phyloP scores from a whole-genome alignment of 495 filamentous ascomycete species.

The Cercophora newfieldiana region DNA sequence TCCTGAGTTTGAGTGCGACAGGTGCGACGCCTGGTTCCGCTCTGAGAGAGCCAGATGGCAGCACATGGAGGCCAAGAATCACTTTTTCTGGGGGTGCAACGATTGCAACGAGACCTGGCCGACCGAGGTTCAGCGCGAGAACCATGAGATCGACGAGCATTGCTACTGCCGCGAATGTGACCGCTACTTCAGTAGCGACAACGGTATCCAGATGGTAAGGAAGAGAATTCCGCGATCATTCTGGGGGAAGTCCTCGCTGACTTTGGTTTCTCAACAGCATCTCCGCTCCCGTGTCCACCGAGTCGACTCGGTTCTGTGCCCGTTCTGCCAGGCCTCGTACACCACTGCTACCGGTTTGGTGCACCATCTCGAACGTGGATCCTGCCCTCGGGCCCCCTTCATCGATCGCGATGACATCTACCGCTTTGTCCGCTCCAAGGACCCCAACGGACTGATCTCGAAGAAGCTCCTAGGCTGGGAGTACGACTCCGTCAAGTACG shows the following conservation, averaged over 20 bases:
- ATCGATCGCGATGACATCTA: conserved; percentile 36
- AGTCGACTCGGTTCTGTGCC: conserved; percentile 27
- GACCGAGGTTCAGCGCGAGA: background rate
- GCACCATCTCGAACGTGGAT: conserved; percentile 35
- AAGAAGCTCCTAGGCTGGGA: conserved; percentile 38
- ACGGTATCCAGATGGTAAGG: conserved; percentile 33
- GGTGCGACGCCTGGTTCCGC: conserved; percentile 27
- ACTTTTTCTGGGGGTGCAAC: conserved; percentile 27
- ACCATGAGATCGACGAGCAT: conserved; percentile 29
- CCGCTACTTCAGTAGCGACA: conserved; percentile 27
- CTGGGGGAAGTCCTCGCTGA: background rate
- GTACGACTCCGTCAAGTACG: conserved; percentile 17
- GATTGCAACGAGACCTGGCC: conserved; percentile 21
- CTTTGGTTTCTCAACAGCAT: conserved; percentile 21
- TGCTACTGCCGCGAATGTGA: conserved; percentile 33
- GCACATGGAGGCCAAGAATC: conserved; percentile 26
- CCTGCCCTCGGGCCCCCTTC: conserved; percentile 19
- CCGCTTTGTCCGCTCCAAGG: conserved; percentile 29
- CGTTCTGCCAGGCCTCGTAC: conserved; percentile 31
- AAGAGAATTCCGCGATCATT: background rate
- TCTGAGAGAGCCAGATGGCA: conserved; percentile 11
- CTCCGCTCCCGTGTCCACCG: conserved; percentile 33
- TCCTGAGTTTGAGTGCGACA: conserved; percentile 28
- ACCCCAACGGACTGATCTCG: conserved; percentile 34
- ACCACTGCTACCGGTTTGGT: conserved; percentile 34